Base-by-base conservation (phyloP, 73 alveolate species). In the Paramecium sexaurelia region DNA sequence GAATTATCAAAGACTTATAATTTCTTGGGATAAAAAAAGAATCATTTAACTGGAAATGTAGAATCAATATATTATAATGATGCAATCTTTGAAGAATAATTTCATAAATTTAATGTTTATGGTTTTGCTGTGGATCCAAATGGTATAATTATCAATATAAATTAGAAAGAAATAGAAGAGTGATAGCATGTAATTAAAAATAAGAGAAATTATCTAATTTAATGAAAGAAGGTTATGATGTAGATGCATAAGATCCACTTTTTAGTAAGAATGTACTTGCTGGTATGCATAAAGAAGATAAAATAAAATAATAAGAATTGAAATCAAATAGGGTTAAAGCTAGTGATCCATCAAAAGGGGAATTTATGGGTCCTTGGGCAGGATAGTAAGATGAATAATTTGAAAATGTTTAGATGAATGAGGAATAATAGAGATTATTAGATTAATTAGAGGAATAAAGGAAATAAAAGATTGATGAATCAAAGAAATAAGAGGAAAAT, bases 361-460 rank as follows among this genome's bases (percentile, higher is more conserved):
- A 94, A 29, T 98, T 92, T 87, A 75, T 91, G 73, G 99, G 99
- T 0, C 99, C 99, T 7, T 98, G 99, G 99, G 99, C 99, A 19
- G 92, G 92, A 56, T 17, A 95, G 88, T 26, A 82, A 92, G 71
- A 95, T 93, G 97, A 96, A 55, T 91, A 96, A 75, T 92, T 92
- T 67, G 95, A 91, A 55, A 90, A 90, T 85, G 94, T 84, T 4
- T 92, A 95, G 29, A 93, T 94, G 33, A 93, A 78, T 73, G 97
- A 96, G 22, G 98, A 96, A 85, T 86, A 91, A 47, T 90, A 95
- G 84, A 41, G 85, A 91, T 71, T 86, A 5, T 75, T 93, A 36
- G 96, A 92, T 32, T 92, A 94, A 87, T 91, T 92, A n/a, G 93
- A 92, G 57, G 97, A 87, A 78, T 75, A 92, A 88, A 51, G 92